Base-by-base conservation (phyloP, 441 rosid genomes). In the Gossypium schwendimanii region DNA sequence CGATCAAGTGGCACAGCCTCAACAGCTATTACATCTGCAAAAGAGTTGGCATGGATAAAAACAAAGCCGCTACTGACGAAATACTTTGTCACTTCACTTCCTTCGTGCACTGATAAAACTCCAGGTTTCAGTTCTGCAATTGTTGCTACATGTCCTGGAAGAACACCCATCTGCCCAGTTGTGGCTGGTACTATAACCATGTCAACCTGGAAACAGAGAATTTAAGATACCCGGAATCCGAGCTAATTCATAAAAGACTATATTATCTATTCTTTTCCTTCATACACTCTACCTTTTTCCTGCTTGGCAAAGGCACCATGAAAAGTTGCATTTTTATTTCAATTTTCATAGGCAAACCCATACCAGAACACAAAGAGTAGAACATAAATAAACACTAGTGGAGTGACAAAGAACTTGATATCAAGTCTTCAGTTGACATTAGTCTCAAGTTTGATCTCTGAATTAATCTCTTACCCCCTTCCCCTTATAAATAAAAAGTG, bases 121-220 rank as follows among this genome's bases (percentile, higher is more conserved):
- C 89, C 88, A 9, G 89, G 88, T 77, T 86, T 88, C 76, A 88
- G 77, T 76, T 86, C 92, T 17, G 92, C 81, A 70, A 89, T 86
- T 45, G 89, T 84, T 0, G 91, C 80, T 31, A 84, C 92, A 58
- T 88, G 87, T 49, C 88, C 88, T 1, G 88, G 92, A 65, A 86
- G 77, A 75, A 85, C 87, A 76, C 89, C 92, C 88, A 88, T 87
- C 67, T 86, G 91, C 63, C 88, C 89, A 1, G 84, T 86, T 73
- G 91, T 84, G 72, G 95, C 91, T 54, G 95, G 95, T 12, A 87
- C 72, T 23, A 89, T 85, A 67, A 88, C 86, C 95, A 90, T 86
- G 82, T 88, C 95, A 71, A 90, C 95, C 91, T 88, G 83, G 9
- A 62, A 78, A 39, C 58, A 7, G 5, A 12, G 63, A 20, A 20